Percentiles rank a stretch among this genome's conserved stretches.
phyloP scores from a whole-genome alignment of 2,329 filamentous ascomycete genomes.

The Thelonectria rubi region DNA sequence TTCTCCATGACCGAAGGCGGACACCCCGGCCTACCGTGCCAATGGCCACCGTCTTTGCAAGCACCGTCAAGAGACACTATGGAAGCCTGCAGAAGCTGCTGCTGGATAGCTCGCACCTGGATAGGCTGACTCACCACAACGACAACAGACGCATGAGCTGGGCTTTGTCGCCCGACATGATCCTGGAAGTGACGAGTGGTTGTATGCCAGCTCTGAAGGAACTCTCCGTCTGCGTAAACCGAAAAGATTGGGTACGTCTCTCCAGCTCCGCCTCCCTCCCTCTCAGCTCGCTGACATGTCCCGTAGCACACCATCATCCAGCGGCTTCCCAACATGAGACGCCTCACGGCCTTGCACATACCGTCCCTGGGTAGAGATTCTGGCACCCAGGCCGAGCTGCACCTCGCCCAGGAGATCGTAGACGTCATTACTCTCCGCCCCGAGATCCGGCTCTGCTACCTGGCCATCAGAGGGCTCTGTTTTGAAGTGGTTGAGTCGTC shows the following conservation, averaged over 20 bases:
- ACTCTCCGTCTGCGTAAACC: constrained; percentile 22
- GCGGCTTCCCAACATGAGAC: constrained; percentile 24
- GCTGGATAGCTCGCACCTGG: constrained; percentile 24
- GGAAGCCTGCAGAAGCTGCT: constrained; percentile 29
- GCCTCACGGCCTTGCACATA: constrained; percentile 24
- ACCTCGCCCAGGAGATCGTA: constrained; percentile 25
- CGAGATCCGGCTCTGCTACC: constrained; percentile 20
- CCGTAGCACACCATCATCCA: constrained; percentile 26
- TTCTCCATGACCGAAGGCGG: constrained; percentile 26
- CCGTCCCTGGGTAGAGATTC: constrained; percentile 20
- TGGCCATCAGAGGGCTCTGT: constrained; percentile 20
- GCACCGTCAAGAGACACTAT: constrained; percentile 26
- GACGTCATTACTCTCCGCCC: constrained; percentile 29
- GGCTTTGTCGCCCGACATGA: constrained; percentile 24
- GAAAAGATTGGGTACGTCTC: constrained; percentile 21
- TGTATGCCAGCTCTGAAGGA: constrained; percentile 25
- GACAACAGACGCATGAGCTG: constrained; percentile 22
- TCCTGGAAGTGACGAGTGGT: constrained; percentile 28
- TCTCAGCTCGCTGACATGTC: constrained; percentile 4
- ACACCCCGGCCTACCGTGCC: constrained; percentile 20
- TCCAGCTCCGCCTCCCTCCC: not conserved
- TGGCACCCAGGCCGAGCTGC: constrained; percentile 1
- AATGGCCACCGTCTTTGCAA: constrained; percentile 19
- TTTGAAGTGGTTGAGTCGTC: constrained; percentile 25
- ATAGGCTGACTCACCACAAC: constrained; percentile 8